A percentile compares a stretch with the other conserved stretches of the same genome.
Evolutionary conservation across 2,329 filamentous ascomycete genomes (phyloP).

Genomic region (Chalara sp.): DNA sequence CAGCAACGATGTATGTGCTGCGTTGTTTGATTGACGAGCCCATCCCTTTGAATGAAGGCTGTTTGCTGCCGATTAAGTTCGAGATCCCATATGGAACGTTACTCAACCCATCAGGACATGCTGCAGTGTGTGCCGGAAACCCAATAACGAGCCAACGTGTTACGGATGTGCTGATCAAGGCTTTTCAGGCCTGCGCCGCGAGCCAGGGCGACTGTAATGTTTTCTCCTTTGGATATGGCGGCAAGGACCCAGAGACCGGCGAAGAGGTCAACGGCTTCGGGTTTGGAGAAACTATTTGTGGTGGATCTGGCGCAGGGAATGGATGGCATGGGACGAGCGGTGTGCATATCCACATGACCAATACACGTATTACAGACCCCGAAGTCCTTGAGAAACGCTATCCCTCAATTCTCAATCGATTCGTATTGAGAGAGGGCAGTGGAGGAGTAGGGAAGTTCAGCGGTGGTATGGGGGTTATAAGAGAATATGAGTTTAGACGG

Average conservation of each 20-base stretch:
- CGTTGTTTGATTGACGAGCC: conserved; percentile 72
- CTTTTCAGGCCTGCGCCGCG: conserved; percentile 71
- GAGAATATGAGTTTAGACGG: conserved; percentile 70
- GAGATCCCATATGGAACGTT: conserved; percentile 62
- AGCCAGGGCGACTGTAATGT: conserved; percentile 77
- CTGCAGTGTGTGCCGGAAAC: conserved; percentile 75
- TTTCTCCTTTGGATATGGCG: conserved; percentile 67
- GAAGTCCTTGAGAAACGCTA: conserved; percentile 75
- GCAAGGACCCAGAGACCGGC: conserved; percentile 45
- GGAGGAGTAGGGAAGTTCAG: conserved; percentile 58
- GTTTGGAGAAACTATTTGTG: conserved; percentile 79
- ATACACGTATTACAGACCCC: conserved; percentile 75
- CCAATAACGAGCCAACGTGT: conserved; percentile 72
- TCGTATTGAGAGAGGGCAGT: conserved; percentile 55
- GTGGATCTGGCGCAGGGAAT: conserved; percentile 62
- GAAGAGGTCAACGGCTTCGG: conserved; percentile 65
- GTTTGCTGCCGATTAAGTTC: conserved; percentile 66
- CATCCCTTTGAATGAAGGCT: conserved; percentile 80
- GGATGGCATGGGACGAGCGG: conserved; percentile 57
- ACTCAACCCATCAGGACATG: conserved; percentile 65
- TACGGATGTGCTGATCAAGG: conserved; percentile 72
- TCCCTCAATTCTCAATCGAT: conserved; percentile 66
- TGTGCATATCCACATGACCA: conserved; percentile 73
- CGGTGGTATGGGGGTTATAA: conserved; percentile 70
- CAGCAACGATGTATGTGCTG: conserved; percentile 76